phyloP scores from a whole-genome alignment of 2,329 filamentous ascomycete species.

The Fusarium penzigii region DNA sequence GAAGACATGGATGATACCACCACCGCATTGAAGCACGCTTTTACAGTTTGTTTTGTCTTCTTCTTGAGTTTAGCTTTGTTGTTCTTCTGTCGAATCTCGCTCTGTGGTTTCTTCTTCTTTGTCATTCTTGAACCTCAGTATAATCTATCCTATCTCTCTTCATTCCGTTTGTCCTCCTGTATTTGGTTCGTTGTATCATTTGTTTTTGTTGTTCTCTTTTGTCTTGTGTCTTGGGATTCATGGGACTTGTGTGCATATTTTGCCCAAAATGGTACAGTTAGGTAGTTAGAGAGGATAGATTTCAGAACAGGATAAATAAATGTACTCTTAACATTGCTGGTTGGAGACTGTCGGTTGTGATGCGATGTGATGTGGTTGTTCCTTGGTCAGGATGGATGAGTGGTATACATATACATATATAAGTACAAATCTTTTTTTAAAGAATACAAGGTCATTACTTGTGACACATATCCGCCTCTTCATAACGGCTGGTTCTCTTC shows the following conservation, averaged over 20 bases:
- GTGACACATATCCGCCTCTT: not conserved
- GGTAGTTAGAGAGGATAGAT: too few species aligned
- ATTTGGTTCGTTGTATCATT: not conserved
- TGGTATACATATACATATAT: not conserved
- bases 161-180: too few species aligned
- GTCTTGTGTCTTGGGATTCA: too few species aligned
- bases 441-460: not conserved
- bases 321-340: too few species aligned
- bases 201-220: conserved; percentile 13
- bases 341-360: too few species aligned
- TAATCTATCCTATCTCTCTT: too few species aligned
- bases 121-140: conserved; percentile 19
- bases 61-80: conserved; percentile 3
- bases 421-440: conserved; percentile 15
- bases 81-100: conserved; percentile 13
- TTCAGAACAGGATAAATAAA: too few species aligned
- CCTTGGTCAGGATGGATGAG: too few species aligned
- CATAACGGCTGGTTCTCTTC: conserved; percentile 3
- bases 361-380: too few species aligned
- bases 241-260: conserved; percentile 3
- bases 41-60: conserved; percentile 28
- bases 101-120: conserved; percentile 15
- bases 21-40: conserved; percentile 41
- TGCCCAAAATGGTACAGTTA: too few species aligned
- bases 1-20: conserved; percentile 46